Evolutionary conservation across 441 rosid species (phyloP).

Genomic region (Populus hybrid): DNA sequence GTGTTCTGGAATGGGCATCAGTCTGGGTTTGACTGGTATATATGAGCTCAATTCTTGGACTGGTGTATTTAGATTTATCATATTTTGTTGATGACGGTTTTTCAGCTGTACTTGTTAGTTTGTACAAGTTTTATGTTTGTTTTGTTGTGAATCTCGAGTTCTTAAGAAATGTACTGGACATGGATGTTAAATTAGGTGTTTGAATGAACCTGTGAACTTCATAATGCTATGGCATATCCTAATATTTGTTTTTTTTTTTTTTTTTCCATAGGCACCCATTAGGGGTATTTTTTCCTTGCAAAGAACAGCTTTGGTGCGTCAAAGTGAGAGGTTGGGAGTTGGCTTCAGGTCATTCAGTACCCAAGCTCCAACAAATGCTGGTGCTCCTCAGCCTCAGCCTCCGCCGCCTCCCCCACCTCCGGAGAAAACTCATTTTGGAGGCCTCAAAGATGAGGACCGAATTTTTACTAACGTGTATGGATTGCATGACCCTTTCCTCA

Average conservation of each 20-base stretch:
- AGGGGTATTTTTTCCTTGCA: constrained; percentile 69
- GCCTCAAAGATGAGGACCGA: constrained; percentile 92
- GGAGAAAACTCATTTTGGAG: constrained; percentile 98
- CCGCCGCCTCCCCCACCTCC: constrained; percentile 86
- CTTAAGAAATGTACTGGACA: background rate
- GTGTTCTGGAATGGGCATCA: background rate
- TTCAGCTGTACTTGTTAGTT: background rate
- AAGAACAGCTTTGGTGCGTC: constrained; percentile 47
- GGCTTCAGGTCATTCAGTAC: constrained; percentile 70
- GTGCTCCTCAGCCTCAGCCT: constrained; percentile 18
- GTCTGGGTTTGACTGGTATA: background rate
- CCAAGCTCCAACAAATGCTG: constrained; percentile 43
- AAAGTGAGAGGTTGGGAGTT: constrained; percentile 41
- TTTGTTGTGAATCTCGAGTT: background rate
- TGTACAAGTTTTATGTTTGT: background rate
- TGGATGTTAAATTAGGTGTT: background rate
- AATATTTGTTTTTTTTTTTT: background rate
- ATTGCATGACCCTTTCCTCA: constrained; percentile 86
- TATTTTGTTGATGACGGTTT: background rate
- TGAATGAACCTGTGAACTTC: background rate
- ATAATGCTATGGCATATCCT: background rate
- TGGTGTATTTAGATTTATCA: background rate
- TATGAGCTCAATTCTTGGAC: background rate
- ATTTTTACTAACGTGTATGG: constrained; percentile 94
- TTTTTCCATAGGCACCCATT: constrained; percentile 60